Percentiles rank a stretch among this genome's conserved stretches.
These are phyloP conservation scores for Favolaschia claudopus DNA, from an alignment of 768 basidiomycete genomes.

Conservation along the genomic window DNA sequence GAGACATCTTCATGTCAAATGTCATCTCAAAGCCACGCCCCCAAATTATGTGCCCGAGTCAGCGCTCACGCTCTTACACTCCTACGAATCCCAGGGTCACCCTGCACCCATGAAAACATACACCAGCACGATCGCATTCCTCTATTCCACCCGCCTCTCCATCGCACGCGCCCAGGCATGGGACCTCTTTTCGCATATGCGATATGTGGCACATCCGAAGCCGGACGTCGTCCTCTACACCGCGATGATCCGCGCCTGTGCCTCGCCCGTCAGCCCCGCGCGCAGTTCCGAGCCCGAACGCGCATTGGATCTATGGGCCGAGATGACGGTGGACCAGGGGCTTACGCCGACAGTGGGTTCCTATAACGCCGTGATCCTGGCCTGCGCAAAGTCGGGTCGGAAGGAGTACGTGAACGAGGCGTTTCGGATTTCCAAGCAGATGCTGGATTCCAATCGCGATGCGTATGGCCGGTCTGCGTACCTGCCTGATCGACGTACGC, in stretches of 20 bases:
- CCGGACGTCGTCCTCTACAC: slow-evolving; percentile 79
- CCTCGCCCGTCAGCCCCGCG: slow-evolving; percentile 53
- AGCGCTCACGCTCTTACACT: slow-evolving; percentile 72
- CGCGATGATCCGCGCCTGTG: slow-evolving; percentile 88
- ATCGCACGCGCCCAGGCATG: slow-evolving; percentile 79
- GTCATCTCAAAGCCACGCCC: slow-evolving; percentile 61
- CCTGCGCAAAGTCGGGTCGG: slow-evolving; percentile 72
- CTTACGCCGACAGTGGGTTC: slow-evolving; percentile 69
- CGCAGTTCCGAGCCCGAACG: slow-evolving; percentile 79
- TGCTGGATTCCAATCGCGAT: slow-evolving; percentile 80
- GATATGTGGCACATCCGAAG: slow-evolving; percentile 87
- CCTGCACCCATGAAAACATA: slow-evolving; percentile 77
- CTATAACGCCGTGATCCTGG: slow-evolving; percentile 84
- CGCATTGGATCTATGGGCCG: slow-evolving; percentile 90
- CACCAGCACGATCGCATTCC: too few relatives aligned
- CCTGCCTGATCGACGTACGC: slow-evolving; percentile 70
- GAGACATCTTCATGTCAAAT: slow-evolving; percentile 74
- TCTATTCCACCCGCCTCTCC: too few relatives aligned
- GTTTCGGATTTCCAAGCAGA: slow-evolving; percentile 83
- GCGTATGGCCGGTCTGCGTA: slow-evolving; percentile 60
- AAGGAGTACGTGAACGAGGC: slow-evolving; percentile 77
- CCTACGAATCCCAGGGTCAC: slow-evolving; percentile 67
- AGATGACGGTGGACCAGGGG: slow-evolving; percentile 80
- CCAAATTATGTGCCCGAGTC: slow-evolving; percentile 57
- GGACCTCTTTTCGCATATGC: slow-evolving; percentile 95